Base-by-base conservation (phyloP, 2,329 filamentous ascomycete genomes). In the Herpotrichia juniperi region DNA sequence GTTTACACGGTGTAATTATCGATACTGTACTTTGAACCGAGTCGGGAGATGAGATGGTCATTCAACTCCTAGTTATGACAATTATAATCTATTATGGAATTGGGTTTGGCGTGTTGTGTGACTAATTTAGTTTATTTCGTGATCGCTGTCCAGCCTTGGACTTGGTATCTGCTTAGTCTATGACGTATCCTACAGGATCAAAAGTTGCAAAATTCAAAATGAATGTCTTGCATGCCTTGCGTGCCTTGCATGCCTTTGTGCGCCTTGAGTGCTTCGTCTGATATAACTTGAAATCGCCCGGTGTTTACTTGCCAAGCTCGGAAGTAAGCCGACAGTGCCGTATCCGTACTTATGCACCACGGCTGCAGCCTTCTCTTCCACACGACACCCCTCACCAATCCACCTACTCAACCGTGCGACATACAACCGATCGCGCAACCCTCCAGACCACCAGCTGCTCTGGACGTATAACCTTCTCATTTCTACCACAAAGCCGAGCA, bases 401-500 rank as follows among this genome's bases (percentile, higher is more conserved):
- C 39, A 14, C 24, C 40, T 4, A 21, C 35, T 21, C 35, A 9
- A 22, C 40, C 19, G 40, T 43, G 40, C 40, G 24, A 43, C 19
- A 17, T 12, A 7, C 25, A 31, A 28, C 6, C 25, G 16, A 16
- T 43, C 40, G 24, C 40, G 19, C 40, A 10, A 43, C 30, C 40
- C 30, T 40, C 34, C 34, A 40, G 25, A 17, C 34, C 34, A 48
- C 17, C 10, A 21, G 2, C 9, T 35, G 26, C 17, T 50, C 47
- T 25, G 39, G 47, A 44, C 10, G 4, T 16, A 16, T 28, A 26
- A 11, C 17, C 26, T n/a, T 32, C 30, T 37, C 12, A 40, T 37
- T 19, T 43, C n/a, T 17, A 14, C 35, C 26, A 30, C 44, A 46
- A 10, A 50, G 24, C 48, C 51, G 66, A 71, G 61, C 56, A 71